Base-by-base conservation (phyloP, 768 basidiomycete species). In the Coprinellus aureogranulatus region DNA sequence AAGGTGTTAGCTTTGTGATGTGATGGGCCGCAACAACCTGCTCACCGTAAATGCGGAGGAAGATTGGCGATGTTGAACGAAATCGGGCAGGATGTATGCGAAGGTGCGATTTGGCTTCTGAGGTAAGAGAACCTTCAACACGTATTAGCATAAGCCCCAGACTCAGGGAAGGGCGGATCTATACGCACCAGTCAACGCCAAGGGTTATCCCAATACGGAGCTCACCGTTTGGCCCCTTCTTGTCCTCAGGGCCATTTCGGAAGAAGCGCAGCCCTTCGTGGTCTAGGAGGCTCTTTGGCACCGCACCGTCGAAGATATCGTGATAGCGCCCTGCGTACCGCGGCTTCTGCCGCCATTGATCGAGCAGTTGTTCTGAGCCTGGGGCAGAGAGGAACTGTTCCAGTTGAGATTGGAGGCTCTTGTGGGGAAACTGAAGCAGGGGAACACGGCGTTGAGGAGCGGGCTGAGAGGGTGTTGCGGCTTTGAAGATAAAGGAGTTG, bases 101-200 rank as follows among this genome's bases (percentile, higher is more conserved):
- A n/a, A 1, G 73, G 70, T 1, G 70, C 62, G 40, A 74, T 72
- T 14, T 46, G 45, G 45, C 45, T 46, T 1, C 22, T 18, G 26
- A 46, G 45, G 25, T 46, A 46, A 3, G 22, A 46, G 45, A 46
- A 46, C 45, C 45, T 46, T 18, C 6, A 22, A 22, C 22, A 23
- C 4, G 4, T n/a, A 14, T 9, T 10, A 25, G 4, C 4, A 2
- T 2, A 45, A 45, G 2, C 11, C 26, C 14, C 3, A 46, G n/a
- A 23, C 9, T 3, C 20, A 26, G 11, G 26, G 8, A 11, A n/a
- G n/a, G n/a, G n/a, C n/a, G 20, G 20, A 46, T 25, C 14, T 5
- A 46, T 2, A 2, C n/a, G 2, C 25, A 46, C 45, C 45, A 46
- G 22, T 46, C 45, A 1, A 46, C 16, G 25, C 45, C 45, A 22